These are phyloP conservation scores for Roridomyces roridus DNA, from an alignment of 768 basidiomycete species.

Conservation along the genomic window DNA sequence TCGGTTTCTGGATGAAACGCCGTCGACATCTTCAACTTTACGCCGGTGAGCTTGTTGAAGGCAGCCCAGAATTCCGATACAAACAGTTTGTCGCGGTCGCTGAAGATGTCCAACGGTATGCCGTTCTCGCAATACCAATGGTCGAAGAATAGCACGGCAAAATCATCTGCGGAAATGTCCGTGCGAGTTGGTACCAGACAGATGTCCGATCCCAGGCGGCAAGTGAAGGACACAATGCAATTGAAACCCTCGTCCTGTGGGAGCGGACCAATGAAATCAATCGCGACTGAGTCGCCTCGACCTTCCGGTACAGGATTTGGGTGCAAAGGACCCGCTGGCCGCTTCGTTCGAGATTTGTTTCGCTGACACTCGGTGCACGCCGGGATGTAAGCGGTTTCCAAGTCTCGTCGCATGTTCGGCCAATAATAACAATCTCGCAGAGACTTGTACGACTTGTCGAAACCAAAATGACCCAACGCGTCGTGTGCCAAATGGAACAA, in stretches of 20 bases:
- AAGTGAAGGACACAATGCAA: conserved; percentile 22
- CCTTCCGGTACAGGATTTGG: conserved; percentile 28
- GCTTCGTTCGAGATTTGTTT: conserved; percentile 29
- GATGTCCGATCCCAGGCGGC: conserved; percentile 4
- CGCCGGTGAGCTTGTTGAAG: conserved; percentile 25
- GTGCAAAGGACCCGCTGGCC: conserved; percentile 28
- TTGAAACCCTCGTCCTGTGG: conserved; percentile 28
- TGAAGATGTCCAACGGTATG: conserved; percentile 29
- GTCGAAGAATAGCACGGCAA: conserved; percentile 26
- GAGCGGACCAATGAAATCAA: conserved; percentile 24
- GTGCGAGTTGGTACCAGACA: conserved; percentile 6
- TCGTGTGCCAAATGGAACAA: conserved; percentile 26
- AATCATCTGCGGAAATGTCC: conserved; percentile 10
- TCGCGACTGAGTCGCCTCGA: conserved; percentile 6
- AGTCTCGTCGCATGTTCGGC: background rate
- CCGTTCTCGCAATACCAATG: conserved; percentile 35
- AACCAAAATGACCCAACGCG: conserved; percentile 24
- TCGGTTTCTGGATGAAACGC: conserved; percentile 45
- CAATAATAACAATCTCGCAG: conserved; percentile 21
- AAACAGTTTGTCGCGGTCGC: conserved; percentile 37
- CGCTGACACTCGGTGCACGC: conserved; percentile 34
- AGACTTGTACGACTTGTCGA: conserved; percentile 22
- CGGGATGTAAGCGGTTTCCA: conserved; percentile 30
- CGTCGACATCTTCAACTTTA: conserved; percentile 36
- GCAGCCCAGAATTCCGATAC: conserved; percentile 35